Percentiles rank a stretch among this genome's conserved stretches.
phyloP scores from a whole-genome alignment of 1,139 yeast species.

The Petasospora fabianii region DNA sequence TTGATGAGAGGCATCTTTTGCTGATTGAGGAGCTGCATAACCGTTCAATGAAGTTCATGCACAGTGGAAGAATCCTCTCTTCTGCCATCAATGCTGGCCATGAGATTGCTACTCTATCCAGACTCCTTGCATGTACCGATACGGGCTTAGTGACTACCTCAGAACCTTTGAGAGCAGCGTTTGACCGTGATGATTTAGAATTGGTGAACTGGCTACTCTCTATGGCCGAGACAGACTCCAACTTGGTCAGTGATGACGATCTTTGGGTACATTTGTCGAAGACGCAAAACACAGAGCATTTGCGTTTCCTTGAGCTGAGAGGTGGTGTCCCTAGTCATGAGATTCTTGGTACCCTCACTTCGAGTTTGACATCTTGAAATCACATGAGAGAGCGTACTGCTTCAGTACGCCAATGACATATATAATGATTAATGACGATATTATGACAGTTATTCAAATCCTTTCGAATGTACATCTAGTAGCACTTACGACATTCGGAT shows the following conservation, averaged over 20 bases:
- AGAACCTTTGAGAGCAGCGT: constrained; percentile 18
- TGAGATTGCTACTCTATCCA: not conserved
- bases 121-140: constrained; percentile 14
- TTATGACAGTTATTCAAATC: too few relatives aligned
- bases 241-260: constrained; percentile 13
- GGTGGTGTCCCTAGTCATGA: constrained; percentile 24
- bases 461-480: too few relatives aligned
- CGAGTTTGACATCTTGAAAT: not conserved
- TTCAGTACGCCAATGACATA: too few relatives aligned
- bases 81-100: constrained; percentile 10
- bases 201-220: constrained; percentile 19
- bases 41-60: constrained; percentile 13
- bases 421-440: too few relatives aligned
- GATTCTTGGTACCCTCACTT: constrained; percentile 12
- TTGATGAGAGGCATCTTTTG: constrained; percentile 4
- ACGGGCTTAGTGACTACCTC: constrained; percentile 5
- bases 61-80: constrained; percentile 7
- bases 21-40: constrained; percentile 12
- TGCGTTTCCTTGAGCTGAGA: constrained; percentile 13
- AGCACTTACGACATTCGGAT: too few relatives aligned
- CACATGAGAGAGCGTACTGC: too few relatives aligned
- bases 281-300: constrained; percentile 2
- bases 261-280: constrained; percentile 19
- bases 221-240: constrained; percentile 3
- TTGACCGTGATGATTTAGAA: constrained; percentile 7